A percentile compares a stretch with the other conserved stretches of the same genome.
Conservation (phyloP, 352 stramenopile genomes). For the Globisporangium carolinianum region DNA sequence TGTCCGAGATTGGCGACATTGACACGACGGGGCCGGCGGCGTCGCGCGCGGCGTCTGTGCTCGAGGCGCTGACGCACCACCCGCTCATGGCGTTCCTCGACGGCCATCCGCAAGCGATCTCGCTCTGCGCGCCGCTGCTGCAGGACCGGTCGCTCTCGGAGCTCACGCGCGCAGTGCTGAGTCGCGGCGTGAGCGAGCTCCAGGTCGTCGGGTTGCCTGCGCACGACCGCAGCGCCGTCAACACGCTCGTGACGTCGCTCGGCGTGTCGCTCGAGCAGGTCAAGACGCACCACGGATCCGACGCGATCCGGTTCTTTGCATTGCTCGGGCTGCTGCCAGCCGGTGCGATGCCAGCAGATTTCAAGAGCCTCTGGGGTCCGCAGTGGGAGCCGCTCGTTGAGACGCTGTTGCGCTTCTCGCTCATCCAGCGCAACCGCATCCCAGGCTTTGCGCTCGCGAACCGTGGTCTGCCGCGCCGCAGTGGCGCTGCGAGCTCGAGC, state of each 20-base stretch:
- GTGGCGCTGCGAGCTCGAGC: slow-evolving; percentile 15
- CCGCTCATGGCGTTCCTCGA: slow-evolving; percentile 78
- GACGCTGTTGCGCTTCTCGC: slow-evolving; percentile 62
- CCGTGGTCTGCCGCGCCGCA: slow-evolving; percentile 44
- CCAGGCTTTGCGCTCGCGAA: slow-evolving; percentile 54
- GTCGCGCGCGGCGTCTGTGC: slow-evolving; percentile 29
- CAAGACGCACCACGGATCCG: slow-evolving; percentile 52
- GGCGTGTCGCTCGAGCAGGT: slow-evolving; percentile 72
- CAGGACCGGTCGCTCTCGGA: slow-evolving; percentile 70
- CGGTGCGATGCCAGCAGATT: slow-evolving; percentile 68
- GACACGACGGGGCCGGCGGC: slow-evolving; percentile 17
- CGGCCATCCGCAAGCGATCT: slow-evolving; percentile 76
- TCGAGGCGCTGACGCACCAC: slow-evolving; percentile 56
- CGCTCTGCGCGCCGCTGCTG: slow-evolving; percentile 62
- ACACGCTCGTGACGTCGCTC: slow-evolving; percentile 69
- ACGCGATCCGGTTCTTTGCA: slow-evolving; percentile 72
- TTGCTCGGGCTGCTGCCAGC: slow-evolving; percentile 61
- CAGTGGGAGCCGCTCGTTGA: slow-evolving; percentile 63
- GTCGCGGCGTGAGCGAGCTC: slow-evolving; percentile 57
- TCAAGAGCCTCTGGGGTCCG: slow-evolving; percentile 63
- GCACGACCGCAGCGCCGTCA: slow-evolving; percentile 63
- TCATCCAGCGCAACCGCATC: slow-evolving; percentile 71
- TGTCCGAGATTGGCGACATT: slow-evolving; percentile 64
- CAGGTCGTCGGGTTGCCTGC: slow-evolving; percentile 58
- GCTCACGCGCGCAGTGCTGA: slow-evolving; percentile 63